phyloP scores from a whole-genome alignment of 2,329 filamentous ascomycete genomes.

The Epichloe sylvatica region DNA sequence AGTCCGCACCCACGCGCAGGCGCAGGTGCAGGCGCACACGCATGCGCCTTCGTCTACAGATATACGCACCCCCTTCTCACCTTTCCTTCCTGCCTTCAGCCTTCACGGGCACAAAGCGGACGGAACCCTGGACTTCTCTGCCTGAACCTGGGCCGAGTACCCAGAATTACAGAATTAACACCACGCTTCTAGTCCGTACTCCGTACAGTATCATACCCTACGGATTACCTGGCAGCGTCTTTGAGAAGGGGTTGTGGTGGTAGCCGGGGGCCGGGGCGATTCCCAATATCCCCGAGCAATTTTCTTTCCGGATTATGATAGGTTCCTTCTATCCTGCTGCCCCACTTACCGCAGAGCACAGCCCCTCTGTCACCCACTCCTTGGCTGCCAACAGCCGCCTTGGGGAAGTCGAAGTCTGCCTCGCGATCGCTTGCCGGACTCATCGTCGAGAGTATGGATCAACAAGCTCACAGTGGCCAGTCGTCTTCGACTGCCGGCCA shows the following conservation, averaged over 20 bases:
- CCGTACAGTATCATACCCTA: not conserved
- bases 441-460: conserved; percentile 24
- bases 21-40: no score
- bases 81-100: no score
- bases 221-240: not conserved
- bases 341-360: conserved; percentile 12
- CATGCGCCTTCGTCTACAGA: not conserved
- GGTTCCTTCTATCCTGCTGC: conserved; percentile 2
- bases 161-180: no score
- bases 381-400: conserved; percentile 32
- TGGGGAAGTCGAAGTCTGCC: conserved; percentile 30
- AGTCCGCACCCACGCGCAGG: not conserved
- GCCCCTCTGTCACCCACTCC: conserved; percentile 17
- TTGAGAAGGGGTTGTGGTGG: conserved; percentile 1
- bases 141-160: no score
- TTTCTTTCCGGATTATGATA: conserved; percentile 1
- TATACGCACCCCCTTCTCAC: not conserved
- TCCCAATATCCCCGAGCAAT: conserved; percentile 2
- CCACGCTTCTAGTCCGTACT: no score
- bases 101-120: no score
- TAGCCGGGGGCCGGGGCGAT: not conserved
- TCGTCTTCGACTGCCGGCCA: conserved; percentile 37
- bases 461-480: conserved; percentile 35
- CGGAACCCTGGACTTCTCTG: no score
- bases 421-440: conserved; percentile 14